Conservation (phyloP, 768 basidiomycete genomes). For the Chalciporus pseudorubinellus region DNA sequence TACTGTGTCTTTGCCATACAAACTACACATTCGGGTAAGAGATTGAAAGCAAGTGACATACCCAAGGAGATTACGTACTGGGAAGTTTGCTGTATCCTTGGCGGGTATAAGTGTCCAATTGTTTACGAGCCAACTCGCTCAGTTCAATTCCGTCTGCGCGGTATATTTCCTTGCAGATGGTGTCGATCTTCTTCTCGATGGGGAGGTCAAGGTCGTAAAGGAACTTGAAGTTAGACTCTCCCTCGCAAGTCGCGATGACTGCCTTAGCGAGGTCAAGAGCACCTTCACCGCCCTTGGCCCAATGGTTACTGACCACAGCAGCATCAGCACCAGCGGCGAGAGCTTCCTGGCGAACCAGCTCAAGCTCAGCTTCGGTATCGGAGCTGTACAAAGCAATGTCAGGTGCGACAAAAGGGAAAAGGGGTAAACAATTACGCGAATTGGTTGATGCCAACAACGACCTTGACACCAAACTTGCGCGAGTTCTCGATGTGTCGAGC, state of each 20-base stretch:
- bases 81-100: constrained; percentile 83
- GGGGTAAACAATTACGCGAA: constrained; percentile 69
- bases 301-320: constrained; percentile 94
- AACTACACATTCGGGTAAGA: constrained; percentile 44
- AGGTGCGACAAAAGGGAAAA: neutral
- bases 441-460: constrained; percentile 92
- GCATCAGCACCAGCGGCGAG: constrained; percentile 88
- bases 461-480: constrained; percentile 94
- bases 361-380: constrained; percentile 87
- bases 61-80: constrained; percentile 46
- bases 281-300: constrained; percentile 93
- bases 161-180: constrained; percentile 89
- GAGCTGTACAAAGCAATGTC: constrained; percentile 45
- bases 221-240: constrained; percentile 84
- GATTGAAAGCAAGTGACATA: constrained; percentile 1
- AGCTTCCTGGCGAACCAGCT: constrained; percentile 76
- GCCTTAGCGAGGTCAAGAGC: constrained; percentile 89
- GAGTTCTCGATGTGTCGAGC: constrained; percentile 92
- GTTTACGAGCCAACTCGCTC: constrained; percentile 78
- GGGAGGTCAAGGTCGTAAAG: constrained; percentile 83
- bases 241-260: constrained; percentile 83
- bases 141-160: constrained; percentile 89
- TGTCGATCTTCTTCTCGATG: constrained; percentile 84
- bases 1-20: constrained; percentile 99
- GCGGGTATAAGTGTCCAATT: constrained; percentile 86